phyloP scores from a whole-genome alignment of 2,329 filamentous ascomycete species.

The Chrysoporthe austroafricana region DNA sequence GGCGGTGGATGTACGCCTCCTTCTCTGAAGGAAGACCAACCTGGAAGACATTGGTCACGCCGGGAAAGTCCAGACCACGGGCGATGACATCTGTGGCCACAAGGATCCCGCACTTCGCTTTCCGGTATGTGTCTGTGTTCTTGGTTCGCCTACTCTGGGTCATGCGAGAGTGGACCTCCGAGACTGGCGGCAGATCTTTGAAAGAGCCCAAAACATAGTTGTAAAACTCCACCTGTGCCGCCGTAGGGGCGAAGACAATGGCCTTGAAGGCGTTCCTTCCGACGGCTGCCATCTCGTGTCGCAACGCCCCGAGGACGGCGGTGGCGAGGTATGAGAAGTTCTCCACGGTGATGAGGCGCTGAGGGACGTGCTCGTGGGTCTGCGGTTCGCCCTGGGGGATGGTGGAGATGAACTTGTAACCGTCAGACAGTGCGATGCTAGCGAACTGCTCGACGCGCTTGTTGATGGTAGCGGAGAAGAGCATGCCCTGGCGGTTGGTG shows the following conservation, averaged over 20 bases:
- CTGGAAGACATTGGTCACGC: constrained; percentile 70
- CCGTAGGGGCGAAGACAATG: constrained; percentile 76
- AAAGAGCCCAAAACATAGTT: constrained; percentile 47
- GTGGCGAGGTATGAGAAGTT: constrained; percentile 69
- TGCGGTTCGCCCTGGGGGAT: constrained; percentile 74
- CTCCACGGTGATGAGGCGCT: constrained; percentile 70
- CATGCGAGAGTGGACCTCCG: constrained; percentile 55
- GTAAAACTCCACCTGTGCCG: constrained; percentile 56
- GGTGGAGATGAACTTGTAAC: constrained; percentile 83
- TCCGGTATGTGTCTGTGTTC: constrained; percentile 67
- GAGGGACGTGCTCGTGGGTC: constrained; percentile 77
- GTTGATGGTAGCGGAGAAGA: constrained; percentile 85
- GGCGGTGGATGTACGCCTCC: constrained; percentile 69
- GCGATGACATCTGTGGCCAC: constrained; percentile 74
- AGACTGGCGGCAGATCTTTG: constrained; percentile 47
- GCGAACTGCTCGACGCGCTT: constrained; percentile 79
- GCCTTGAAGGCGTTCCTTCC: constrained; percentile 71
- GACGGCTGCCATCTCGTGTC: constrained; percentile 44
- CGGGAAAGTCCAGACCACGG: constrained; percentile 73
- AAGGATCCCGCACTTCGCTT: constrained; percentile 55
- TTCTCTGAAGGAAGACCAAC: constrained; percentile 61
- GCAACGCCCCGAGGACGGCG: constrained; percentile 61
- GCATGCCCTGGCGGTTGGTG: constrained; percentile 70
- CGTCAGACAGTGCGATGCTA: constrained; percentile 65
- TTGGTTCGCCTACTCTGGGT: constrained; percentile 53